phyloP scores from a whole-genome alignment of 2,329 filamentous ascomycete species.

The Leptographium radiaticola region DNA sequence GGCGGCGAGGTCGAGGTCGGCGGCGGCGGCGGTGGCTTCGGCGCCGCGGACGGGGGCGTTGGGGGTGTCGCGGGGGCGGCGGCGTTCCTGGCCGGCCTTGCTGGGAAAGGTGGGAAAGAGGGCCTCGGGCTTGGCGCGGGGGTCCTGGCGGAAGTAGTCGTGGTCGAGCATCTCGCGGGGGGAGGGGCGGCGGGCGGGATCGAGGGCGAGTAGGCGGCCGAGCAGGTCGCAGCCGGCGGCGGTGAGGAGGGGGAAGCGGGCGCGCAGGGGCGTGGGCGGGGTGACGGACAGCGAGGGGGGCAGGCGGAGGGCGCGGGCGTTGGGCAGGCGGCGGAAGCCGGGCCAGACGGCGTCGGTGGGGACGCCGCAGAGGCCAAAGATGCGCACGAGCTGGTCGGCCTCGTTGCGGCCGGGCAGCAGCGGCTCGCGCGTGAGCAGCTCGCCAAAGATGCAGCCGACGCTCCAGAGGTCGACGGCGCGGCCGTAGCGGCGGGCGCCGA shows the following conservation, averaged over 20 bases:
- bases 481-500: constrained; percentile 66
- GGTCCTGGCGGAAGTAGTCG: constrained; percentile 78
- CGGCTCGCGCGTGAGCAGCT: constrained; percentile 72
- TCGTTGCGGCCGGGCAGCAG: constrained; percentile 83
- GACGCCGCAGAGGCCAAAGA: constrained; percentile 81
- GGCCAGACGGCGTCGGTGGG: constrained; percentile 79
- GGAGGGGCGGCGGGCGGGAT: constrained; percentile 58
- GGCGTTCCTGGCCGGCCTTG: constrained; percentile 82
- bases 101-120: constrained; percentile 97
- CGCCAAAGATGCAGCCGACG: constrained; percentile 88
- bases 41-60: constrained; percentile 72
- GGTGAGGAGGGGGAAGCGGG: constrained; percentile 73
- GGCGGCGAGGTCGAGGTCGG: constrained; percentile 39
- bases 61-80: constrained; percentile 59
- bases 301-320: constrained; percentile 67
- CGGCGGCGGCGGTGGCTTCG: constrained; percentile 49
- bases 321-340: constrained; percentile 71
- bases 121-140: constrained; percentile 74
- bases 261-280: constrained; percentile 48
- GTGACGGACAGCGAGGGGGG: constrained; percentile 29
- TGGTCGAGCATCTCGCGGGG: constrained; percentile 66
- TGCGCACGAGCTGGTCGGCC: constrained; percentile 75
- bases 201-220: constrained; percentile 54
- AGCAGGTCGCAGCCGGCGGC: constrained; percentile 60
- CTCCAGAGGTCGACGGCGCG: constrained; percentile 87